These are phyloP conservation scores for Albifimbria verrucaria DNA, from an alignment of 2,329 filamentous ascomycete genomes.

Conservation along the genomic window DNA sequence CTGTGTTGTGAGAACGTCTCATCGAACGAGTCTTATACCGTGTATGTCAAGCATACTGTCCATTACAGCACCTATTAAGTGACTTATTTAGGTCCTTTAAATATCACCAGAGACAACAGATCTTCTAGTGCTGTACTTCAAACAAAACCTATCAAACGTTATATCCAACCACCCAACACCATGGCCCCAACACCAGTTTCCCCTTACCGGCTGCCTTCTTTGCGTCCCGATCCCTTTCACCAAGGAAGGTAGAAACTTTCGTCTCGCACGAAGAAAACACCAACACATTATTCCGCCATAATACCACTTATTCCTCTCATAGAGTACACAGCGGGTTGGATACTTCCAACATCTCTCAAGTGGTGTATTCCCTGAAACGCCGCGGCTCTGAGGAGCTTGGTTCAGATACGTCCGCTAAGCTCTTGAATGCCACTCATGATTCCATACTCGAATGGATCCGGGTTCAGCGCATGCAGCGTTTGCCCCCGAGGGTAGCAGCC, in stretches of 20 bases:
- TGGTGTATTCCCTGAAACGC: constrained; percentile 25
- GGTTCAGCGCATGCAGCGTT: constrained; percentile 30
- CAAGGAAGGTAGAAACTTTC: not conserved
- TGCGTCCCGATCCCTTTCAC: not conserved
- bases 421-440: constrained; percentile 21
- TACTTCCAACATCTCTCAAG: constrained; percentile 23
- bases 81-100: not conserved
- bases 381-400: constrained; percentile 26
- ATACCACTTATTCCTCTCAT: not conserved
- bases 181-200: not conserved
- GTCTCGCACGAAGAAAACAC: not conserved
- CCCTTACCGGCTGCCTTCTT: not conserved
- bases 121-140: not conserved
- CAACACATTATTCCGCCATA: not conserved
- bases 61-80: not conserved
- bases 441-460: constrained; percentile 33
- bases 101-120: not conserved
- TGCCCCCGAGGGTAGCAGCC: constrained; percentile 37
- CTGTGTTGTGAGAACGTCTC: not conserved
- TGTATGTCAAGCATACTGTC: not conserved
- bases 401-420: constrained; percentile 19
- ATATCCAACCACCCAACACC: not conserved
- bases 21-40: not conserved
- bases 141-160: not conserved
- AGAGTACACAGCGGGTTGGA: constrained; percentile 6